Evolutionary conservation across 441 rosid species (phyloP).

Genomic region (Croton setiger): DNA sequence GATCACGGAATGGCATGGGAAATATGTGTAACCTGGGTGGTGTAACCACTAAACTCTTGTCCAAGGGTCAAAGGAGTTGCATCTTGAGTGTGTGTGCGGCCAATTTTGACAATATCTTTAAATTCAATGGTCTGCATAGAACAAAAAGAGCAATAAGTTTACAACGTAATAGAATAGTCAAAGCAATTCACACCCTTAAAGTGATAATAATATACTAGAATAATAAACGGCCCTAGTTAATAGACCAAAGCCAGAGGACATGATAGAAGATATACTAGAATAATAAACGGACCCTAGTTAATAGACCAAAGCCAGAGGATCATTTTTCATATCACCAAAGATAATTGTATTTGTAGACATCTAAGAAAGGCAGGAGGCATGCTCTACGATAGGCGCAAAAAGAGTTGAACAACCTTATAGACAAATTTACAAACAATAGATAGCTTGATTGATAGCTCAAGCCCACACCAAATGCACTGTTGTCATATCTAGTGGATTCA

Average conservation of each 20-base stretch:
- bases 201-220: neutral
- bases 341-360: neutral
- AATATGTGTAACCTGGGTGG: constrained; percentile 60
- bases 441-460: neutral
- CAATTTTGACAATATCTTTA: constrained; percentile 88
- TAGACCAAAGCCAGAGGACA: too few species aligned
- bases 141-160: constrained; percentile 11
- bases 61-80: constrained; percentile 97
- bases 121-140: constrained; percentile 63
- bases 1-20: constrained; percentile 7
- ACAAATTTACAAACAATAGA: neutral
- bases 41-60: constrained; percentile 97
- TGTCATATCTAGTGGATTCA: neutral
- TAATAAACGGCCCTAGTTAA: neutral
- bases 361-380: neutral
- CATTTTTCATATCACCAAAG: neutral
- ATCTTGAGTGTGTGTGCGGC: constrained; percentile 99
- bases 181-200: neutral
- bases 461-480: neutral
- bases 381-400: neutral
- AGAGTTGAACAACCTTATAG: neutral
- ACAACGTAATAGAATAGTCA: neutral
- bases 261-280: too few species aligned
- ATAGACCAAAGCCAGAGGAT: too few species aligned
- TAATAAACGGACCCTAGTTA: too few species aligned